Percentiles rank a stretch among this genome's conserved stretches.
Evolutionary conservation across 345 rosid genomes (phyloP).

Genomic region (Hibiscus trionum): DNA sequence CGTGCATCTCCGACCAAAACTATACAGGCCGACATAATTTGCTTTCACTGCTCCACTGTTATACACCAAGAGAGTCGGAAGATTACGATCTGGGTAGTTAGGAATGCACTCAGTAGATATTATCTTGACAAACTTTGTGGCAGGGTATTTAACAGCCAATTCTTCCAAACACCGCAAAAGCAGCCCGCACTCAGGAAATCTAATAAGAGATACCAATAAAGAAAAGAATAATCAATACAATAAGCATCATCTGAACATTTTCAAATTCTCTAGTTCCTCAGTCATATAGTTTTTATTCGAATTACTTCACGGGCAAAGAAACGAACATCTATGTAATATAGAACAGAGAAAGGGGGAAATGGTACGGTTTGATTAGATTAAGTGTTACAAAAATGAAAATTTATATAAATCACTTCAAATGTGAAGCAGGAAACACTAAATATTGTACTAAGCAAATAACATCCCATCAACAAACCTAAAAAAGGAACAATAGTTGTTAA

Average conservation of each 20-base stretch:
- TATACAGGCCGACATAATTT: slow-evolving; percentile 69
- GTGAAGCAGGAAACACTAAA: background rate
- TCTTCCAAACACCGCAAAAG: slow-evolving; percentile 77
- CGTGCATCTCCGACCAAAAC: slow-evolving; percentile 86
- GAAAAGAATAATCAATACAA: background rate
- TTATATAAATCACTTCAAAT: background rate
- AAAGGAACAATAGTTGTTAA: background rate
- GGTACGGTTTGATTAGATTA: background rate
- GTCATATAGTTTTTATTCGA: background rate
- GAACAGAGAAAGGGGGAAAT: background rate
- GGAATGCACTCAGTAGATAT: slow-evolving; percentile 96
- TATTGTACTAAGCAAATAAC: background rate
- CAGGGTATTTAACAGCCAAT: slow-evolving; percentile 73
- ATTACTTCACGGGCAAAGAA: background rate
- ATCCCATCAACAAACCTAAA: background rate
- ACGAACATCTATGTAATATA: background rate
- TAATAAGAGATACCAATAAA: slow-evolving; percentile 13
- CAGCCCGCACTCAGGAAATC: slow-evolving; percentile 67
- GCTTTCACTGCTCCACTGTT: slow-evolving; percentile 85
- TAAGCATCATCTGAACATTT: background rate
- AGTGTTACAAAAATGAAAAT: background rate
- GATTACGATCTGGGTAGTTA: slow-evolving; percentile 79
- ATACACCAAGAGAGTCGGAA: slow-evolving; percentile 86
- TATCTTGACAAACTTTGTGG: slow-evolving; percentile 90
- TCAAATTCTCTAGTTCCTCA: background rate